Evolutionary conservation across 768 basidiomycete species (phyloP), one percentile per base, ranked within the genome.

Genomic region (Boletus eberwhitei): DNA sequence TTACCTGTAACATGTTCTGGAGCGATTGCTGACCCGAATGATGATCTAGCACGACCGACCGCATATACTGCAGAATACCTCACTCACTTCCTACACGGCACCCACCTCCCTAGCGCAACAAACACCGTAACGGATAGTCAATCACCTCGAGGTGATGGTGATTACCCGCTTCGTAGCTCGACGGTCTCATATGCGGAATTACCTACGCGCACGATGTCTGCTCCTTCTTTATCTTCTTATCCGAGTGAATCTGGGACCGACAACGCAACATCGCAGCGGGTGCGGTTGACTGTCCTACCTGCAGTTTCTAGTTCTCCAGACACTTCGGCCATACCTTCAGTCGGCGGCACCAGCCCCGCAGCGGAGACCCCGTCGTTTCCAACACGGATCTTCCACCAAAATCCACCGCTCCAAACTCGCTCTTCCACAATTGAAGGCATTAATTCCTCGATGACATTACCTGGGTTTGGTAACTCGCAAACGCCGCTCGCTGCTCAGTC

Each of bases 21-120:
- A 19, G n/a, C 14, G 22, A 51, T 46, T 21, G 16, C 52, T 67
- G 32, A 66, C 31, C 5, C 3, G 2, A 14, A 37, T 24, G 26
- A 32, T 35, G 26, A 32, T 31, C 26, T 11, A 64, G 62, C 26
- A 26, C 55, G 46, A 17, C 44, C 45, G 29, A 59, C 43, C 8
- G 14, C 48, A 21, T 48, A 42, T 40, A 35, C 53, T 13, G 8
- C 50, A 16, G 53, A 57, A 22, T 43, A 58, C 39, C 16, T 43
- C 19, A n/a, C 49, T n/a, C 48, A 29, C 14, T 47, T 44, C 29
- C 0, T 36, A 19, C 31, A 17, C 8, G 43, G 49, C 7, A 6
- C 44, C 34, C 41, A 46, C 8, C n/a, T 14, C n/a, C 24, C 36
- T 34, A 14, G 8, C 17, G 22, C n/a, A 37, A 26, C 41, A 2